phyloP scores from a whole-genome alignment of 495 filamentous ascomycete genomes.

The Annulohypoxylon moriforme region DNA sequence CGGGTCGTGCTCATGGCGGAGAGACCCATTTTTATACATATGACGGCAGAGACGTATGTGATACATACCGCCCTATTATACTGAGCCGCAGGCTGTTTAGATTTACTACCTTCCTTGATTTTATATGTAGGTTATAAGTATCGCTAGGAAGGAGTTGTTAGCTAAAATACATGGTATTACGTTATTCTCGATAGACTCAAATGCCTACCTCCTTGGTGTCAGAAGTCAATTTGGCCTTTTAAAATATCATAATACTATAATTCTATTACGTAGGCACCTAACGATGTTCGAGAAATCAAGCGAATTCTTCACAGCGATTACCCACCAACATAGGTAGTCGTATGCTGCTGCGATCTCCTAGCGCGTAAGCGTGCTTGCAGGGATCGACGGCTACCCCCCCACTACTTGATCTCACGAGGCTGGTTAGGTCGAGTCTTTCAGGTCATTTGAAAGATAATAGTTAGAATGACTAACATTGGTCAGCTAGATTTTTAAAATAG shows the following conservation, averaged over 20 bases:
- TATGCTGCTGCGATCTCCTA: conserved; percentile 30
- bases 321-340: not conserved
- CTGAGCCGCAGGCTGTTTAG: not conserved
- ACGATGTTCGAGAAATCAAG: not conserved
- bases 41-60: not conserved
- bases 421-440: not conserved
- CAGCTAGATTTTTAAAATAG: conserved; percentile 21
- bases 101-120: not conserved
- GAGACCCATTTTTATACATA: not conserved
- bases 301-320: conserved; percentile 5
- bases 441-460: not conserved
- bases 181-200: not conserved
- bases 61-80: no score
- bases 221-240: not conserved
- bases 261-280: not conserved
- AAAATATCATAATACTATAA: not conserved
- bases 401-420: conserved; percentile 13
- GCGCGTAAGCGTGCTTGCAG: conserved; percentile 26
- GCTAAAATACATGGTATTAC: not conserved
- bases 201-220: not conserved
- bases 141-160: not conserved
- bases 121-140: not conserved
- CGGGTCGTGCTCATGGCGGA: not conserved
- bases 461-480: conserved; percentile 13
- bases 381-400: conserved; percentile 30